These are phyloP conservation scores for Ulota crispa DNA, from an alignment of 225 moss, liverwort and hornwort species.

Conservation along the genomic window DNA sequence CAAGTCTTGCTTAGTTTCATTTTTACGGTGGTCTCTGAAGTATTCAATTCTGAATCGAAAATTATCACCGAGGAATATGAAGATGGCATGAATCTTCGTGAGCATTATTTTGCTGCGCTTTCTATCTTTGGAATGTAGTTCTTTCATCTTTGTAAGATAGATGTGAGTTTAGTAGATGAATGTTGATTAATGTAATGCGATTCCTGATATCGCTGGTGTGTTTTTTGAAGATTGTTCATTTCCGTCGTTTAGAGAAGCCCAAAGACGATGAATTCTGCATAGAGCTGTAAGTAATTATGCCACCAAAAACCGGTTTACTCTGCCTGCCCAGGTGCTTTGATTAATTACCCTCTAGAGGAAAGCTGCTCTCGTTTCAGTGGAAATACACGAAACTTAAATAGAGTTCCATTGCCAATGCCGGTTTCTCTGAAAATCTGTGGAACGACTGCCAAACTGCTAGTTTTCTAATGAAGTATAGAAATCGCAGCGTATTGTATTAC, in stretches of 20 bases:
- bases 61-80: background rate
- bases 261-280: slow-evolving; percentile 70
- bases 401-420: background rate
- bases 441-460: background rate
- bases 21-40: background rate
- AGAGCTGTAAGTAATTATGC: slow-evolving; percentile 51
- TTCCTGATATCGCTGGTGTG: slow-evolving; percentile 11
- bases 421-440: background rate
- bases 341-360: background rate
- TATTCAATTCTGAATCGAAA: slow-evolving; percentile 7
- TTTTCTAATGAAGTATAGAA: background rate
- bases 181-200: background rate
- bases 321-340: background rate
- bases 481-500: background rate
- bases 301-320: background rate
- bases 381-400: background rate
- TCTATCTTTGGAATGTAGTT: background rate
- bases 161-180: background rate
- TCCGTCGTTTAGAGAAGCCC: slow-evolving; percentile 65
- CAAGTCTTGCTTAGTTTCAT: background rate
- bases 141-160: background rate
- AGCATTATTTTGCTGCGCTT: background rate
- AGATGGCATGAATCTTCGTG: background rate
- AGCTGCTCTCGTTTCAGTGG: background rate
- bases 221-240: slow-evolving; percentile 56